Base-by-base conservation (phyloP, 345 rosid genomes). In the Citropsis articulata region DNA sequence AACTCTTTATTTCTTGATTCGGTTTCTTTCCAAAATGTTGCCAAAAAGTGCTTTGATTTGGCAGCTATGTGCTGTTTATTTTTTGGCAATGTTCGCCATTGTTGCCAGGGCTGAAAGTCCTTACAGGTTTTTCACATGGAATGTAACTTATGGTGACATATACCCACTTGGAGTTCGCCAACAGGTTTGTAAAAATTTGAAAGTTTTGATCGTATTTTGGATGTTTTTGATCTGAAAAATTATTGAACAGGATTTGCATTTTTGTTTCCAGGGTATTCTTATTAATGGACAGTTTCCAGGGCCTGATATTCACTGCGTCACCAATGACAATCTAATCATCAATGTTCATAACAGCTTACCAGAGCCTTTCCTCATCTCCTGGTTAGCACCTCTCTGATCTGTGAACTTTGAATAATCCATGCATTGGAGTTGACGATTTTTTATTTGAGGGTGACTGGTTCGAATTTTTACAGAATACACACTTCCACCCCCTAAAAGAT, bases 241-340 rank as follows among this genome's bases (percentile, higher is more conserved):
- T n/a, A 6, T 18, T 5, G 1, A 13, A 67, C 31, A 40, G 56
- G 33, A 24, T 5, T 24, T 63, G 28, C 57, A 9, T 45, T 76
- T 27, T 28, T 50, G 25, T 19, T 77, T 66, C 73, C 88, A 91
- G 99, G 99, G 97, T 71, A 96, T 96, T 79, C 84, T 96, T 68
- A 94, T 96, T 5, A 96, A 96, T 62, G 98, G 98, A 73, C 90
- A 89, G 80, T 96, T 94, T 84, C 99, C 99, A 16, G 99, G 99
- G 50, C 99, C 99, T 6, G 93, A 92, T 25, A 76, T 96, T 25
- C 84, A 87, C 82, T 87, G 90, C 0, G 90, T 90, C 53, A 94
- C 98, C 63, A 94, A 94, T 77, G 95, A 96, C 80, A 94, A 96
- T 82, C 86, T 96, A 78, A 85, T 96, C 77, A 86, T 96, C 87